Percentiles rank a stretch among this genome's conserved stretches.
Evolutionary conservation across 805 yeast genomes (phyloP).

Genomic region (Kuraishia floccosa): DNA sequence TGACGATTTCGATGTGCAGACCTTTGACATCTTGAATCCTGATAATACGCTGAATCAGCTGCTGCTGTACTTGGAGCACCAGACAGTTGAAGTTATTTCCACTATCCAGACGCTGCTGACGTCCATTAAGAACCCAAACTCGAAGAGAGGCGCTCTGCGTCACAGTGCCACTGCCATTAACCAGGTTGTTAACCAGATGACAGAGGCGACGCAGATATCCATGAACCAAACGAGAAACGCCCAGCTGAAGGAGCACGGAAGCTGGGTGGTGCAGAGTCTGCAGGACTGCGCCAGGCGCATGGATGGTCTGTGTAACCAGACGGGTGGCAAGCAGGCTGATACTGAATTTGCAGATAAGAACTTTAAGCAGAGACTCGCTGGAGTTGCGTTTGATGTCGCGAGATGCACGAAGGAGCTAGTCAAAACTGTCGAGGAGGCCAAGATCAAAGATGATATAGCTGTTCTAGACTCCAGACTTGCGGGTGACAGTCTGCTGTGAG

Average conservation of each 20-base stretch:
- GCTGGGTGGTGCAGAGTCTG: conserved; percentile 80
- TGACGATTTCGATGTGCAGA: conserved; percentile 56
- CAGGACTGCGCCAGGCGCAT: conserved; percentile 80
- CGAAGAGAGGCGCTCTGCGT: conserved; percentile 65
- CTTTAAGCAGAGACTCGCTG: conserved; percentile 89
- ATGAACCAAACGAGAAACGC: conserved; percentile 85
- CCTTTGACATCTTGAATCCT: conserved; percentile 75
- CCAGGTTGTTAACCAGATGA: conserved; percentile 73
- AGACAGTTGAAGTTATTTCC: conserved; percentile 82
- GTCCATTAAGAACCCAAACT: conserved; percentile 66
- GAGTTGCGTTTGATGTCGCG: conserved; percentile 92
- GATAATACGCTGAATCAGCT: conserved; percentile 83
- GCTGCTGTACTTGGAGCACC: conserved; percentile 80
- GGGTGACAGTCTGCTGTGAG: neutral
- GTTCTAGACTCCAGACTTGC: conserved; percentile 40
- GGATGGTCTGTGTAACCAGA: conserved; percentile 48
- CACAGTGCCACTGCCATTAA: conserved; percentile 68
- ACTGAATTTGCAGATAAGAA: conserved; percentile 73
- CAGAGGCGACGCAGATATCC: conserved; percentile 76
- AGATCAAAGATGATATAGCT: conserved; percentile 76
- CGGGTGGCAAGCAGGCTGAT: conserved; percentile 27
- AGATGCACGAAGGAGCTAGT: conserved; percentile 93
- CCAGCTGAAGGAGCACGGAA: conserved; percentile 80
- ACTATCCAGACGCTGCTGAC: conserved; percentile 77
- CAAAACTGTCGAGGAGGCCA: conserved; percentile 91